Evolutionary conservation across 148 eudicot species (phyloP).

Genomic region (Vaccinium myrtillus): DNA sequence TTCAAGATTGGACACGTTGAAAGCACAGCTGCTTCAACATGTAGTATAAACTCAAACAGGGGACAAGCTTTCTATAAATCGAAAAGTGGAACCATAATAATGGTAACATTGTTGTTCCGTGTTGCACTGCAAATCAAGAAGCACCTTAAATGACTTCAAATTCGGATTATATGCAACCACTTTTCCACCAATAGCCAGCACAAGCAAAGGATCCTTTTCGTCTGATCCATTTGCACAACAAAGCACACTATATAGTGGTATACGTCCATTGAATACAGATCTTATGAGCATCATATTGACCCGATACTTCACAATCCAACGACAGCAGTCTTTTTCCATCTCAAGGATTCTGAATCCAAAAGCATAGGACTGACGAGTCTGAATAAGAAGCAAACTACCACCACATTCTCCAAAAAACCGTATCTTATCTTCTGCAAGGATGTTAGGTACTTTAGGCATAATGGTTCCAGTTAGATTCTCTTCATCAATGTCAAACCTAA

Average conservation of each 20-base stretch:
- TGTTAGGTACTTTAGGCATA: background rate
- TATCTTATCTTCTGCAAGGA: background rate
- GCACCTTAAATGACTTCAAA: background rate
- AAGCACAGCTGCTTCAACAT: background rate
- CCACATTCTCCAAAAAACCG: slow-evolving; percentile 3
- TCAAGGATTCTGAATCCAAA: background rate
- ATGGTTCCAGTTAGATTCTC: background rate
- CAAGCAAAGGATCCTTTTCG: background rate
- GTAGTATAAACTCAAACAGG: background rate
- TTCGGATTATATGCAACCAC: background rate
- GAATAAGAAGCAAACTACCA: background rate
- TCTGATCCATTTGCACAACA: background rate
- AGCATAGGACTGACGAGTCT: background rate
- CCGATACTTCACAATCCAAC: background rate
- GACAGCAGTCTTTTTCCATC: background rate
- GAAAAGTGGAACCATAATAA: background rate
- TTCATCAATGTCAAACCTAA: background rate
- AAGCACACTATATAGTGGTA: background rate
- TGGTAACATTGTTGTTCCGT: background rate
- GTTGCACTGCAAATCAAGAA: background rate
- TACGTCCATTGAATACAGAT: background rate
- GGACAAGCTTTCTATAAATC: background rate
- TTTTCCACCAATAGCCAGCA: background rate
- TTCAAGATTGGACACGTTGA: background rate
- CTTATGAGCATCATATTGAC: background rate